Evolutionary conservation across 73 alveolate genomes (phyloP), one percentile per base, ranked within the genome.

Genomic region (Paramecium bursaria): DNA sequence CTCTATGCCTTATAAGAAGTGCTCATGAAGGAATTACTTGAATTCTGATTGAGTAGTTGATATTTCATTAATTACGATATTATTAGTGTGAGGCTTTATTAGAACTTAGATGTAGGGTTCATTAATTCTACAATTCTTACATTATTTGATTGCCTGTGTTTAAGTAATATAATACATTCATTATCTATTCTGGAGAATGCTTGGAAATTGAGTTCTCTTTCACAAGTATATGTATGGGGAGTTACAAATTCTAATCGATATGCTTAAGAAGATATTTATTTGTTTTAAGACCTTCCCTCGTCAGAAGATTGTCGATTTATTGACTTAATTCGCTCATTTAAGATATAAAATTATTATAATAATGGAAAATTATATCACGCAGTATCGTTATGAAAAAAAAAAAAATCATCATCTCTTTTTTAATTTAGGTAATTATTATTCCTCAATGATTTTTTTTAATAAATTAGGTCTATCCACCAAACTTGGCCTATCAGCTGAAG

Each of bases 401-500:
- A n/a, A n/a, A n/a, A n/a, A n/a, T n/a, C n/a, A n/a, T n/a, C n/a
- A n/a, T 39, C 49, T 39, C 11, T 39, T 39, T 11, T 5, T 7
- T 15, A 67, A 39, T 42, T 35, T 67, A 21, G 82, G 82, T 67
- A 67, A 47, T 67, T 67, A 67, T 39, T 67, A 21, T 67, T 67
- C 82, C 33, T 67, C 82, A 21, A 67, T 67, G 6, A 67, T 67
- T 15, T 67, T 67, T 57, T 39, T 67, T 14, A 67, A 27, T 15
- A 67, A 53, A 35, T 53, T 33, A 14, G 82, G 57, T 67, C 82
- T 67, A 21, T 67, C 82, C 14, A 57, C 82, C 15, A 53, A 39
- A 35, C 60, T 33, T 9, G 82, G 57, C 44, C 82, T 67, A 21
- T 67, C 82, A 30, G 82, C 82, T 17, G 60, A 39, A 67, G 82